Evolutionary conservation across 2,329 filamentous ascomycete genomes (phyloP), one percentile per base, ranked within the genome.

Genomic region (Fonsecaea nubica): DNA sequence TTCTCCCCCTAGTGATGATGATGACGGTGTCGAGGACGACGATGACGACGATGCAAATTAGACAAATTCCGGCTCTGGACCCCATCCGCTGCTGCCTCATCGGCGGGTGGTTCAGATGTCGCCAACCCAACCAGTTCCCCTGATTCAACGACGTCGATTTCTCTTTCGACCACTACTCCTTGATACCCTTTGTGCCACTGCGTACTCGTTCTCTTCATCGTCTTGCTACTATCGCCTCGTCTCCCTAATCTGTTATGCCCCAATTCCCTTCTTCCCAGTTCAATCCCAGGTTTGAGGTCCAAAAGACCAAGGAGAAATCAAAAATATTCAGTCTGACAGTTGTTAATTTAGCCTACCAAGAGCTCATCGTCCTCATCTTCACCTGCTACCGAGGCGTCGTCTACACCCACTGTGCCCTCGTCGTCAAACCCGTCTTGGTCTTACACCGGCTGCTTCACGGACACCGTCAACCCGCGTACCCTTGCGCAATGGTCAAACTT

Each of bases 401-500:
- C 40, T 10, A 50, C 58, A 30, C 25, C 21, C n/a, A 38, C 48
- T n/a, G 30, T 25, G 15, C 57, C 57, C 21, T 59, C 57, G 57
- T 18, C 57, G 18, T 59, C 57, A n/a, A 59, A 59, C 52, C 62
- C 40, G 21, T 59, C 40, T 50, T 72, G 71, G 71, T 61, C 66
- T 13, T 72, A 72, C 64, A 30, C 52, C 9, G 81, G 81, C 62
- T 85, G 83, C 75, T 84, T 77, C 77, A 62, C 69, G 15, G 78
- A 80, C 72, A 79, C 80, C 62, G 60, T 72, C 7, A 70, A 45
- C 55, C 68, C 60, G 4, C 81, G 82, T 45, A 77, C 77, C 8
- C 76, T 85, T n/a, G 74, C 72, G 18, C 77, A 77, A 35, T 79
- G 80, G 54, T 78, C 80, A 30, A 75, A 81, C 62, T 71, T 84